Percentiles rank a stretch among this genome's conserved stretches.
These are phyloP conservation scores for Plasmodium malariae DNA, from an alignment of 169 alveolate species.

Conservation along the genomic window DNA sequence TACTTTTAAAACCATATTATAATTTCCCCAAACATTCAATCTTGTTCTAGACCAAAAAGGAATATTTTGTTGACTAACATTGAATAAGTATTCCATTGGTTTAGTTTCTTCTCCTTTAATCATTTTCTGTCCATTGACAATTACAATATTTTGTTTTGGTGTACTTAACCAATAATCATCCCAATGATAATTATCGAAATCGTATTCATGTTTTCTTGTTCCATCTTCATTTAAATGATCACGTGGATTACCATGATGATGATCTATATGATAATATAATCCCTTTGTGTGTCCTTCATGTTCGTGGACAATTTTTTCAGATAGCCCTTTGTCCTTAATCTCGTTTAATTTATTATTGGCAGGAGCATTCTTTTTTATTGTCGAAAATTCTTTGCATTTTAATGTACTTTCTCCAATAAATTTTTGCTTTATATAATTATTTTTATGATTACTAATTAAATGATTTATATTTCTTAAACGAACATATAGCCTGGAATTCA, in stretches of 20 bases:
- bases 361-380: conserved; percentile 27
- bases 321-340: background rate
- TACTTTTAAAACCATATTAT: conserved; percentile 85
- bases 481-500: conserved; percentile 48
- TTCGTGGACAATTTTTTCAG: conserved; percentile 8
- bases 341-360: background rate
- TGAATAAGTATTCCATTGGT: conserved; percentile 88
- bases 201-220: conserved; percentile 80
- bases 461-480: conserved; percentile 69
- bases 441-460: conserved; percentile 21
- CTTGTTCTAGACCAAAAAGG: conserved; percentile 85
- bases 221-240: conserved; percentile 88
- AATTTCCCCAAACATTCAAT: conserved; percentile 85
- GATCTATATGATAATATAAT: conserved; percentile 85
- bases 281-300: conserved; percentile 65
- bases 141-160: conserved; percentile 87
- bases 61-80: conserved; percentile 80
- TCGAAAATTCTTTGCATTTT: conserved; percentile 44
- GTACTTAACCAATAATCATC: conserved; percentile 86
- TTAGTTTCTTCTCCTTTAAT: conserved; percentile 88
- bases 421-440: conserved; percentile 12
- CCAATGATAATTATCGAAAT: conserved; percentile 87
- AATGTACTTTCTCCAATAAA: conserved; percentile 11
- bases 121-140: conserved; percentile 89
- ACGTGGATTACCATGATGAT: conserved; percentile 91